Evolutionary conservation across 176 grass and related monocot genomes (phyloP).

Genomic region (Alloteropsis semialata): DNA sequence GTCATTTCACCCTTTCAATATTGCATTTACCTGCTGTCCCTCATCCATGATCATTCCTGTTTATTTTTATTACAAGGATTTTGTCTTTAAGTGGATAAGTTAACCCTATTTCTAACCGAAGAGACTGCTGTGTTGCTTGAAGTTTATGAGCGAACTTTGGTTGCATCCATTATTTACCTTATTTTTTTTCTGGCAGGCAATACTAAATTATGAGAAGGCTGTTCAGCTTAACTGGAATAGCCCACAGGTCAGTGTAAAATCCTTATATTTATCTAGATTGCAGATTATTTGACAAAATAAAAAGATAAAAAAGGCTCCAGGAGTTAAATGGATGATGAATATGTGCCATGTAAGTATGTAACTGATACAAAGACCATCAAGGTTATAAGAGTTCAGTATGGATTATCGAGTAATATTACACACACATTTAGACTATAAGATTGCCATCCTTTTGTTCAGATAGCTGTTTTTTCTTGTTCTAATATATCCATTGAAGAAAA

Average conservation of each 20-base stretch:
- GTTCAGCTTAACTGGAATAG: conserved; percentile 99
- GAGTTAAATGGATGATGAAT: conserved; percentile 20
- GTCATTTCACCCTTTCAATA: background rate
- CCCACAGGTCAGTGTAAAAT: conserved; percentile 65
- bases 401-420: background rate
- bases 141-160: conserved; percentile 21
- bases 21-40: background rate
- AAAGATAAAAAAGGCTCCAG: background rate
- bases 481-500: conserved; percentile 1
- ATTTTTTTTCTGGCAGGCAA: conserved; percentile 53
- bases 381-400: background rate
- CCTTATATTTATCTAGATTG: conserved; percentile 6
- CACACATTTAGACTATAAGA: conserved; percentile 4
- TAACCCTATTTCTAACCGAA: background rate
- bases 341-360: background rate
- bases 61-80: background rate
- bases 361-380: background rate
- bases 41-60: background rate
- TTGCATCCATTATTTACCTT: conserved; percentile 1
- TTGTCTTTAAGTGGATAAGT: background rate
- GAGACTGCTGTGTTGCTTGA: background rate
- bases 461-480: background rate
- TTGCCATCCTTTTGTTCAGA: background rate
- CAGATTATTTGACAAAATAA: background rate
- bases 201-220: conserved; percentile 92